These are phyloP conservation scores for Stygiomarasmius scandens DNA, from an alignment of 1,284 basidiomycete species.

Conservation along the genomic window DNA sequence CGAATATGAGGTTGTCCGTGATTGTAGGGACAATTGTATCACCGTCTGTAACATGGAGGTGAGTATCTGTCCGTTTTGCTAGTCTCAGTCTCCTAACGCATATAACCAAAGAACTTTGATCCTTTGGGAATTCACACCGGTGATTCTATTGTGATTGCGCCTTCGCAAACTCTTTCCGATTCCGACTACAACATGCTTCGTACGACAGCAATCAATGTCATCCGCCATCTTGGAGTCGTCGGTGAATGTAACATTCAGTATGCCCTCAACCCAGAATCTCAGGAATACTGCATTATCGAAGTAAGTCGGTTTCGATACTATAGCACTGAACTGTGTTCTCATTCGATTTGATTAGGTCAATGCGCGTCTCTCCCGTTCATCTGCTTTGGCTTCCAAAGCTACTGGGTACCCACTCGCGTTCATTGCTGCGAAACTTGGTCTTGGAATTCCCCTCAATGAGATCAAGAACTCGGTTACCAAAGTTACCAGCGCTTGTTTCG, in stretches of 20 bases:
- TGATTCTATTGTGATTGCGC: conserved; percentile 98
- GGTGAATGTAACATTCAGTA: conserved; percentile 99
- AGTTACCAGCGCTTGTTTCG: conserved; percentile 96
- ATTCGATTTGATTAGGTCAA: conserved; percentile 67
- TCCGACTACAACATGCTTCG: conserved; percentile 98
- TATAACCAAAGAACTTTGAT: conserved; percentile 99
- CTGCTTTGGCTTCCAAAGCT: conserved; percentile 96
- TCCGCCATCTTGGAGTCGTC: conserved; percentile 95
- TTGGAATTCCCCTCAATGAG: conserved; percentile 96
- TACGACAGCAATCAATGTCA: conserved; percentile 97
- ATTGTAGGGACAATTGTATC: conserved; percentile 97
- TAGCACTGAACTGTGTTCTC: conserved; percentile 5
- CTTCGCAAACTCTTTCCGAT: conserved; percentile 97
- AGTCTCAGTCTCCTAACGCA: too few species aligned
- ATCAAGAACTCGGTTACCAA: conserved; percentile 98
- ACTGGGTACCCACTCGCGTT: conserved; percentile 98
- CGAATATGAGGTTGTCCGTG: conserved; percentile 99
- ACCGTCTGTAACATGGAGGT: conserved; percentile 99
- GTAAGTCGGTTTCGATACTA: conserved; percentile 37
- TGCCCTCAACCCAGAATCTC: conserved; percentile 92
- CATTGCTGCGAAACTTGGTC: conserved; percentile 97
- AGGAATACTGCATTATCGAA: conserved; percentile 99
- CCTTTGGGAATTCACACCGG: conserved; percentile 98
- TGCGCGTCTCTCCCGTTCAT: conserved; percentile 97
- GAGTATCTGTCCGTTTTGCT: too few species aligned